Percentiles rank a stretch among this genome's conserved stretches.
Evolutionary conservation across 345 rosid genomes (phyloP).

Genomic region (Acer campestre): DNA sequence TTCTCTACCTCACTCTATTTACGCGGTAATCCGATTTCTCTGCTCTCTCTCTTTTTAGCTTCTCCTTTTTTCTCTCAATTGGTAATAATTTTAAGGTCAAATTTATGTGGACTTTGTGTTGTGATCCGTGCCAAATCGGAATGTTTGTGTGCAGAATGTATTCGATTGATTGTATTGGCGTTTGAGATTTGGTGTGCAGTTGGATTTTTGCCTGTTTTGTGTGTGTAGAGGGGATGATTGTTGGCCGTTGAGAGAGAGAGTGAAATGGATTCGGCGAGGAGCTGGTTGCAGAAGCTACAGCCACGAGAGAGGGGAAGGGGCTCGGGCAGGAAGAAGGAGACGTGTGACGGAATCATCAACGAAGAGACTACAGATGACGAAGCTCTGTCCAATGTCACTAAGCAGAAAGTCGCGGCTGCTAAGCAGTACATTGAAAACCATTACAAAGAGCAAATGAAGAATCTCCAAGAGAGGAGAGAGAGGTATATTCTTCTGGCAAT

Average conservation of each 20-base stretch:
- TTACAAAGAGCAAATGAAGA: conserved; percentile 86
- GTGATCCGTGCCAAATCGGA: not conserved
- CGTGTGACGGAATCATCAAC: conserved; percentile 26
- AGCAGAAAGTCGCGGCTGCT: conserved; percentile 80
- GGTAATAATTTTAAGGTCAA: not conserved
- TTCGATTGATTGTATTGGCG: not conserved
- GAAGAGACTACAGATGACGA: conserved; percentile 44
- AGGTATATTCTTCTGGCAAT: conserved; percentile 39
- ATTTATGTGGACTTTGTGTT: not conserved
- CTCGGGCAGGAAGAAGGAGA: conserved; percentile 38
- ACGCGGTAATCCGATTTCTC: conserved; percentile 41
- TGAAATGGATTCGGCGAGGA: conserved; percentile 75
- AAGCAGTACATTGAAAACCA: conserved; percentile 88
- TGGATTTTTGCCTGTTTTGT: no score
- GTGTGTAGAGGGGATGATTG: conserved; percentile 11
- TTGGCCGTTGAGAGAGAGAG: not conserved
- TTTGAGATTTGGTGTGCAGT: not conserved
- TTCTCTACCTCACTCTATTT: conserved; percentile 17
- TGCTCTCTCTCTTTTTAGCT: not conserved
- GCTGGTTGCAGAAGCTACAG: conserved; percentile 76
- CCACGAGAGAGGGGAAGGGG: conserved; percentile 54
- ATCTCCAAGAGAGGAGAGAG: conserved; percentile 75
- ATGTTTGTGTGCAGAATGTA: conserved; percentile 8
- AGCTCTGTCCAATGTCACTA: conserved; percentile 56
- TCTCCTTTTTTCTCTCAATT: not conserved